phyloP scores from a whole-genome alignment of 805 yeast genomes.

The Kluyveromyces nonfermentans region DNA sequence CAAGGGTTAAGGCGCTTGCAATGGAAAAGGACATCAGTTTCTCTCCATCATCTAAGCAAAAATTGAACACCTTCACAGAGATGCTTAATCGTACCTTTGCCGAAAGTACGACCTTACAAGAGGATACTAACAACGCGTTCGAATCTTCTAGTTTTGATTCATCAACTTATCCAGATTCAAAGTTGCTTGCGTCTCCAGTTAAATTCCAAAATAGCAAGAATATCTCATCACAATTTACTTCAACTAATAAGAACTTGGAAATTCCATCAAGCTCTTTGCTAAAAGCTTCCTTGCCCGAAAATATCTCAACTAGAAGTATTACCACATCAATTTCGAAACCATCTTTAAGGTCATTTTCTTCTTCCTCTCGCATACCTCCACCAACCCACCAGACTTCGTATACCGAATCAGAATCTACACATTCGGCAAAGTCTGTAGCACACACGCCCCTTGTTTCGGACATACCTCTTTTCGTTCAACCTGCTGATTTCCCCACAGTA shows the following conservation, averaged over 20 bases:
- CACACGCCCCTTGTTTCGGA: conserved; percentile 22
- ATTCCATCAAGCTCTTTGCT: not conserved
- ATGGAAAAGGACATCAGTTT: conserved; percentile 12
- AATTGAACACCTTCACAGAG: conserved; percentile 20
- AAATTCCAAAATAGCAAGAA: not conserved
- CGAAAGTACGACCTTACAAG: conserved; percentile 5
- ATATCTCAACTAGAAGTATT: not conserved
- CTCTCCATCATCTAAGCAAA: conserved; percentile 25
- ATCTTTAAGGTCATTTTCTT: not conserved
- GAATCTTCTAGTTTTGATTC: not conserved
- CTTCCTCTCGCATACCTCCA: not conserved
- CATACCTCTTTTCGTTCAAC: conserved; percentile 45
- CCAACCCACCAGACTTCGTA: not conserved
- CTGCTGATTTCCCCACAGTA: conserved; percentile 46
- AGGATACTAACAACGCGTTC: not conserved
- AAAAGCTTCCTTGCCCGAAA: not conserved
- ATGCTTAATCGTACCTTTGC: conserved; percentile 20
- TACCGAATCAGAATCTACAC: not conserved
- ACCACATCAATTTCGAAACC: not conserved
- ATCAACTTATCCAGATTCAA: not conserved
- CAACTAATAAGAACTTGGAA: not conserved
- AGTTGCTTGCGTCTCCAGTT: conserved; percentile 1
- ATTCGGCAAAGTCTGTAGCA: not conserved
- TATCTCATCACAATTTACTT: not conserved
- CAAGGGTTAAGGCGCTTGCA: not conserved